Base-by-base conservation (phyloP, 169 alveolate genomes). In the Plasmodium gonderi region DNA sequence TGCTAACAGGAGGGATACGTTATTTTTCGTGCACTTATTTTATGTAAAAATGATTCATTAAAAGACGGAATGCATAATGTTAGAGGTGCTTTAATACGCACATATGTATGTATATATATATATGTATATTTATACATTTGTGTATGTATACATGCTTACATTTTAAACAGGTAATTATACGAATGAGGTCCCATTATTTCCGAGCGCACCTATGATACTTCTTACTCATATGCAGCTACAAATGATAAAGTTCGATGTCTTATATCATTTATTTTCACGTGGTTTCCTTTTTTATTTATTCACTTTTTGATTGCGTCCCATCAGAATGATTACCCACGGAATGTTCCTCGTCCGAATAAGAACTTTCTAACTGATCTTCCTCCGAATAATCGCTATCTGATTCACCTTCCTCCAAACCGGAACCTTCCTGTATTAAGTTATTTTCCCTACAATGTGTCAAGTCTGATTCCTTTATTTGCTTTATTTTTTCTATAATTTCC, bases 401-500 rank as follows among this genome's bases (percentile, higher is more conserved):
- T 45, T 45, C 49, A 7, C 42, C 92, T 38, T 82, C 82, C 17
- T 47, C 82, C 0, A 26, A 65, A 17, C n/a, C 42, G 49, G 51
- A 33, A 20, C 14, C 74, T 44, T 45, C 81, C 49, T 69, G 77
- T 31, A 82, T 26, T 69, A 82, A 82, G 60, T 82, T 69, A 44
- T 82, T 68, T 69, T 69, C 92, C 60, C 33, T 68, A 54, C 77
- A 82, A 33, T 45, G 36, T 6, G 49, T 36, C 42, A 82, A 17
- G 42, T 82, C 92, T 11, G 74, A 69, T 40, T 26, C 83, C 76
- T 82, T 33, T 44, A 82, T 82, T 23, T 69, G 51, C 40, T 47
- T 68, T 20, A 82, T 82, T 82, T 82, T 68, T 67, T 82, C 92
- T 42, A 82, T 45, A 23, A 82, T 69, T 26, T 69, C 92, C 6